Evolutionary conservation across 495 filamentous ascomycete genomes (phyloP), one percentile per base, ranked within the genome.

Genomic region (Podospora comata): DNA sequence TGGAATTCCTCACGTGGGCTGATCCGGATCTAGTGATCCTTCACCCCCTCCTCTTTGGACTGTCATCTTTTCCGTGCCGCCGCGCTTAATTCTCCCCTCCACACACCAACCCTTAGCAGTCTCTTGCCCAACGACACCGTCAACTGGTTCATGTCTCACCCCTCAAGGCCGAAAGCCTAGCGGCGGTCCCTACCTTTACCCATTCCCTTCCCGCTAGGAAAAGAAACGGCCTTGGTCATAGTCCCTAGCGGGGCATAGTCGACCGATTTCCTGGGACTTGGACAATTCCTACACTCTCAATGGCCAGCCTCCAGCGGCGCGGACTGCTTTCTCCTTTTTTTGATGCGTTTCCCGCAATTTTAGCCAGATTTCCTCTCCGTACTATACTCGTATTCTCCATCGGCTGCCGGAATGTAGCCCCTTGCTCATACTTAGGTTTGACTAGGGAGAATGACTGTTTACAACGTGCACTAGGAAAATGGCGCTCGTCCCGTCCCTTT

Each of bases 401-500:
- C 55, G 55, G 55, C 55, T n/a, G n/a, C 6, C 55, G 15, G 55
- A 58, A 26, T 58, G 23, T 18, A 20, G 6, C n/a, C 23, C 5
- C 55, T 58, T 7, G 55, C 23, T 26, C 3, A 5, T 58, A 48
- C 11, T 11, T 58, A 9, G 13, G 7, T 58, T 20, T 58, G 23
- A 20, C 55, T 19, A 58, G 5, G 23, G n/a, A 58, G 5, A 23
- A 5, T 18, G n/a, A 19, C 23, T 58, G 55, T 26, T 11, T n/a
- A 20, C 55, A 19, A 58, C n/a, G 55, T 48, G 39, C 39, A 16
- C 55, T 58, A 58, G 55, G 23, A 58, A 58, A 19, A 58, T 58
- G 55, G 19, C n/a, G 55, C 55, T 20, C 19, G 55, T 58, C 16
- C 55, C 55, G 55, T 19, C 55, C 55, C 55, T 58, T 58, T 58